phyloP scores from a whole-genome alignment of 129 eudicot genomes.

The Solidago caesia region DNA sequence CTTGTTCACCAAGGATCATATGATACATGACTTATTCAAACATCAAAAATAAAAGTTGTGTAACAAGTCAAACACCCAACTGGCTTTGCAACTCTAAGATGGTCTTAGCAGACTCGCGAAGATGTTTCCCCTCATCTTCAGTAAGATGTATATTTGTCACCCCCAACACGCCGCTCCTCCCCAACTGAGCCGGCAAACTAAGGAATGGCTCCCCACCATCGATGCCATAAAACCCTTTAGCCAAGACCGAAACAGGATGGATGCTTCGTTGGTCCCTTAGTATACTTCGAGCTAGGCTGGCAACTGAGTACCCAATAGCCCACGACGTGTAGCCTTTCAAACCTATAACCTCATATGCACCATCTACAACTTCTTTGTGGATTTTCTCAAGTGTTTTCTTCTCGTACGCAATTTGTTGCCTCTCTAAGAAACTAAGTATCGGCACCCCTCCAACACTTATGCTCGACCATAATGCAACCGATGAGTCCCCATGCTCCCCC shows the following conservation, averaged over 20 bases:
- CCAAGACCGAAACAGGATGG: slow-evolving; percentile 87
- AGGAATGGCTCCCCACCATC: slow-evolving; percentile 66
- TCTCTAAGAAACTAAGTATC: slow-evolving; percentile 65
- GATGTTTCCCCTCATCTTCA: slow-evolving; percentile 56
- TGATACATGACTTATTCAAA: too few relatives aligned
- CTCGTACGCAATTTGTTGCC: slow-evolving; percentile 68
- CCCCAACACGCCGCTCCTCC: slow-evolving; percentile 80
- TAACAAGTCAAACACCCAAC: slow-evolving; percentile 53
- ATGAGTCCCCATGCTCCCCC: slow-evolving; percentile 96
- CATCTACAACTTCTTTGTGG: slow-evolving; percentile 68
- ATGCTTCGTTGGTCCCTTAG: slow-evolving; percentile 78
- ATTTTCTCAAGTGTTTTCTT: slow-evolving; percentile 64
- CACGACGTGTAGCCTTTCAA: slow-evolving; percentile 97
- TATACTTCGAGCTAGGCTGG: slow-evolving; percentile 69
- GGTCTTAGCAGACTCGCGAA: slow-evolving; percentile 63
- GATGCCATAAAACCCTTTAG: slow-evolving; percentile 76
- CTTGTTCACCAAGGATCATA: too few relatives aligned
- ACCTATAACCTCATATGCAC: slow-evolving; percentile 86
- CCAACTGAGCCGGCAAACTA: slow-evolving; percentile 87
- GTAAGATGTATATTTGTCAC: slow-evolving; percentile 78
- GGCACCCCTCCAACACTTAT: slow-evolving; percentile 95
- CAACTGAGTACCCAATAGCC: slow-evolving; percentile 96
- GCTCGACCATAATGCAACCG: slow-evolving; percentile 98
- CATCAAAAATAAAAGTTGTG: too few relatives aligned
- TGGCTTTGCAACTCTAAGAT: slow-evolving; percentile 71